Evolutionary conservation across 2,329 filamentous ascomycete species (phyloP), one percentile per base, ranked within the genome.

Genomic region (Didymella lethalis): DNA sequence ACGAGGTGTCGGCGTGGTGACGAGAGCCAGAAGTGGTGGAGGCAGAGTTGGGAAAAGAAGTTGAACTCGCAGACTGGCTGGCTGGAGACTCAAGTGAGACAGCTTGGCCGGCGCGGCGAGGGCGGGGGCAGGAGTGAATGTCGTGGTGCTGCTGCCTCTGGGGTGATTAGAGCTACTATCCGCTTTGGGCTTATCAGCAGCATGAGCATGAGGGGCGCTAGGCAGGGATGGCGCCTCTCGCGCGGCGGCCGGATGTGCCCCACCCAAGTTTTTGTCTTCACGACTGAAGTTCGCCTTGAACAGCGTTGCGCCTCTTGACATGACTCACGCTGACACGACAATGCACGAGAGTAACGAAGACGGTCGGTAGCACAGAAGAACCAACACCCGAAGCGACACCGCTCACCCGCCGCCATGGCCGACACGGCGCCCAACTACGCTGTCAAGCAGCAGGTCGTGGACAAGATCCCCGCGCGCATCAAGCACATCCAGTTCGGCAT

Each of bases 401-500:
- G 31, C 23, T 40, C 47, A 45, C 36, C 44, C 48, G 62, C 64
- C 59, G 61, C 34, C 53, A 67, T 67, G 64, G 57, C 57, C 48
- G 67, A 70, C 50, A 63, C 67, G 32, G 60, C 66, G 52, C 66
- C 64, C 63, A 65, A 64, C 49, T 47, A 64, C 26, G 62, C 69
- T 64, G 78, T 88, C 70, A 97, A 97, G 84, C 88, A 92, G 82
- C 93, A 97, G 85, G 90, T 97, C 76, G 86, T 92, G 53, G 93
- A 97, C 79, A 88, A 89, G 75, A 85, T 92, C 56, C 94, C 94
- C 32, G 96, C 96, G 82, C 90, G 92, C 72, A 96, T 97, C 82
- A 93, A 90, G 77, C 90, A 93, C 74, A 86, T 98, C 76, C 93
- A 96, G 75, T 98, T 98, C 78, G 94, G 94, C 73, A 91, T 98